Evolutionary conservation across 1,139 yeast species (phyloP), one percentile per base, ranked within the genome.

Genomic region (Diutina rugosa): DNA sequence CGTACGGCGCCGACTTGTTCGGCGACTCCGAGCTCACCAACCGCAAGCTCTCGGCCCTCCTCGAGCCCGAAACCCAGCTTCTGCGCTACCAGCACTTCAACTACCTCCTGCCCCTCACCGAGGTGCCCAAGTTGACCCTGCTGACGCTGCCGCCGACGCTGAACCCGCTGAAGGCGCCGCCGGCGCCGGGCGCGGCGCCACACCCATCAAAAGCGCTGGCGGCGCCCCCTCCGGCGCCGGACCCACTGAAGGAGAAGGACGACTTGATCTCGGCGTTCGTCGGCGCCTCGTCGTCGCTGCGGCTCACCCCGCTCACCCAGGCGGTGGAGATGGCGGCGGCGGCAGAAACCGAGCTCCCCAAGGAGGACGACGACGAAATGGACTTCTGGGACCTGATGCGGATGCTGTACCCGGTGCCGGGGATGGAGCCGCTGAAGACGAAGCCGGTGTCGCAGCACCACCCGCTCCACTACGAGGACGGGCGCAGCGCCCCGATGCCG

Each of bases 301-400:
- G 54, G 2, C 61, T 75, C 56, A 73, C 78, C 2, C 79, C 79
- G 4, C 64, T 75, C 54, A 69, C 78, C 0, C 78, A 73, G 59
- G 79, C 79, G 1, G 79, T 74, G 18, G 76, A 74, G 58, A 62
- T 73, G 62, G 78, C 71, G 4, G 72, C 74, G 1, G 74, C 74
- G 1, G 74, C 69, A 7, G 76, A 72, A 59, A 66, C 69, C 3
- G 51, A 30, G 7, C 14, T 47, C 38, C 46, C 58, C 55, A 65
- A 65, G 45, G 68, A 55, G 9, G 54, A 32, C 28, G 60, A 73
- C 57, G 74, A 71, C 58, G 89, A 82, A 18, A 63, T 80, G 45
- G 90, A 84, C 65, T 85, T 84, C 63, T 84, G 89, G 87, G 90
- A 85, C 61, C 80, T 83, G 1, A 76, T 85, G 54, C 12, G 16